Evolutionary conservation across 306 rosid genomes (phyloP), one percentile per base, ranked within the genome.

Genomic region (Mimosa pudica): DNA sequence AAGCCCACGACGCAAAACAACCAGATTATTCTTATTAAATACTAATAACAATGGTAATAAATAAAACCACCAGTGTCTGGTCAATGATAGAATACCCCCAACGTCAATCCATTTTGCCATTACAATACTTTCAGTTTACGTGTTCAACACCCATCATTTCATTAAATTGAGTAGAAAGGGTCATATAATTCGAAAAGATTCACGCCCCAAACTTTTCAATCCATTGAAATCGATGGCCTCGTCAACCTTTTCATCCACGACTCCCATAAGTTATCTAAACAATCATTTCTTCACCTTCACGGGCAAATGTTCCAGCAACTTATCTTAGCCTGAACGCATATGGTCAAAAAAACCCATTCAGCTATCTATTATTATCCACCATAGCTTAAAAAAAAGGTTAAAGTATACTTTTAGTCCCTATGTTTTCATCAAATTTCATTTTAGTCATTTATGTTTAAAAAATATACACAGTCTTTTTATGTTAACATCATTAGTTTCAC

Each of bases 321-420:
- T 38, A 33, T 11, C 77, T 60, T 36, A 32, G 11, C 70, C 54
- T 67, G 18, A 41, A 44, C 32, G 11, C 4, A 14, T 2, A 14
- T 42, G 30, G 54, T 80, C 82, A 71, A 71, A 4, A 12, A n/a
- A 48, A 80, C 73, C 49, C 55, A 36, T 77, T 77, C 36, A 74
- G 63, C 58, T 35, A 0, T 24, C 30, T 24, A 24, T 24, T 24
- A 24, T 24, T 24, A 1, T 51, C 57, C 42, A 38, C 42, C 42
- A 38, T 38, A 38, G 1, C 5, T 38, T 3, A 0, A 0, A 24
- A 24, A 24, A 24, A 10, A 47, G 51, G 2, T 7, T 47, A 47
- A 10, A 9, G 1, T 47, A 12, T 9, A 12, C 7, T 47, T 47
- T 47, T 47, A 47, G 8, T 47, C 51, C 3, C 30, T 24, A 24